Evolutionary conservation across 129 eudicot genomes (phyloP), one percentile per base, ranked within the genome.

Genomic region (Artemisia annua): DNA sequence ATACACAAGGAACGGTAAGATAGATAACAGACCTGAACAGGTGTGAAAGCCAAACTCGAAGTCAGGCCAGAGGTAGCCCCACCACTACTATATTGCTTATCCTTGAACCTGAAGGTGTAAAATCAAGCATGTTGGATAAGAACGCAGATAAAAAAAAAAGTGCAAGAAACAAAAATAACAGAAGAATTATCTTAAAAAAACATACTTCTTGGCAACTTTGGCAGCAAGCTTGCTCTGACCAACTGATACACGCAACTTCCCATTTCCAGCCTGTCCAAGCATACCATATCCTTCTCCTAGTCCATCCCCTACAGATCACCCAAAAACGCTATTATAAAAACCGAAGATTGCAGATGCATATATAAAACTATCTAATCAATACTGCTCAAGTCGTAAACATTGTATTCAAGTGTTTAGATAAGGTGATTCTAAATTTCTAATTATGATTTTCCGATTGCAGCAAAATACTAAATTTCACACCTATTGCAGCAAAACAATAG

Each of bases 251-350:
- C 95, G 91, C 71, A 92, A 76, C 81, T 87, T 92, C 28, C 98
- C 95, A 26, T 82, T 92, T 71, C 98, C 96, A 77, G 98, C 94
- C 67, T 92, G 98, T 49, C 96, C 98, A 59, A 92, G 96, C 98
- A 89, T 92, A 51, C 97, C 97, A 57, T 92, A 92, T 22, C 97
- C 97, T 85, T 88, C 97, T 56, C 96, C 98, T 48, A 89, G 86
- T 32, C 98, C 98, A 85, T 92, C 98, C 54, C 97, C 98, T 92
- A 75, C 70, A 53, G 5, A 28, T 70, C 22, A 5, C 11, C 8
- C 54, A 28, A 2, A 61, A 28, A 13, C 16, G 11, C 46, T 52
- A 56, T 39, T 54, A 71, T 56, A 8, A 70, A 3, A 70, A 35
- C 11, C 20, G 7, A 35, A 67, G 24, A 30, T 30, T 15, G 4